Evolutionary conservation across 176 grass and related monocot genomes (phyloP).

Genomic region (Avena atlantica): DNA sequence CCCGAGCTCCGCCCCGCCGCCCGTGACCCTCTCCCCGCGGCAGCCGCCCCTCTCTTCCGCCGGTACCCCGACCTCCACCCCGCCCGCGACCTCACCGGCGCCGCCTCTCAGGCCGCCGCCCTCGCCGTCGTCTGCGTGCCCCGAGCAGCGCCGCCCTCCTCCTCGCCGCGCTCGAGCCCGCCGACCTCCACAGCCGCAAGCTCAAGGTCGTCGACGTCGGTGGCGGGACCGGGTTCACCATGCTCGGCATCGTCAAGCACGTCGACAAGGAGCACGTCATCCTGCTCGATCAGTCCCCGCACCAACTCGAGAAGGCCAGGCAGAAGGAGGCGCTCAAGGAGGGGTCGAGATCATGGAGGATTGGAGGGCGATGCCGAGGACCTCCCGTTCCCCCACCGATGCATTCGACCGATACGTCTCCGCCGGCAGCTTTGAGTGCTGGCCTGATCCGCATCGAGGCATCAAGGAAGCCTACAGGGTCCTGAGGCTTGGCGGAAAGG

Average conservation of each 20-base stretch:
- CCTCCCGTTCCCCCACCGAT: slow-evolving; percentile 77
- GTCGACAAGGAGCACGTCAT: slow-evolving; percentile 94
- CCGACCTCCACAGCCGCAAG: slow-evolving; percentile 59
- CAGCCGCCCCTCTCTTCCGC: too few species aligned
- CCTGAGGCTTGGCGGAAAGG: slow-evolving; percentile 65
- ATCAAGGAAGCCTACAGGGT: slow-evolving; percentile 97
- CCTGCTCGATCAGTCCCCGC: slow-evolving; percentile 86
- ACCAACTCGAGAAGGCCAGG: slow-evolving; percentile 85
- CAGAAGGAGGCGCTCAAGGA: slow-evolving; percentile 82
- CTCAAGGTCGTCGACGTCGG: slow-evolving; percentile 90
- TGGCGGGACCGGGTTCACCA: slow-evolving; percentile 81
- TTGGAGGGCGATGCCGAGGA: slow-evolving; percentile 96
- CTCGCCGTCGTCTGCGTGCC: too few species aligned
- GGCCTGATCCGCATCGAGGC: slow-evolving; percentile 87
- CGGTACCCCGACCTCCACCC: too few species aligned
- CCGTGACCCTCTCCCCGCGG: too few species aligned
- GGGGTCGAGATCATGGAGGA: slow-evolving; percentile 75
- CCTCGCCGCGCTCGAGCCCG: slow-evolving; percentile 74
- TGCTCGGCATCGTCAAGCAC: slow-evolving; percentile 88
- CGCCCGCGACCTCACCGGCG: too few species aligned
- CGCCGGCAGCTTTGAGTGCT: slow-evolving; percentile 94
- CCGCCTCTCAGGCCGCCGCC: too few species aligned
- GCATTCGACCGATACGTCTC: slow-evolving; percentile 85
- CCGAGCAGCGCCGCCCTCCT: too few species aligned
- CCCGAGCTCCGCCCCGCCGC: too few species aligned